phyloP scores from a whole-genome alignment of 2,329 filamentous ascomycete species.

The Diplodia scrobiculata region DNA sequence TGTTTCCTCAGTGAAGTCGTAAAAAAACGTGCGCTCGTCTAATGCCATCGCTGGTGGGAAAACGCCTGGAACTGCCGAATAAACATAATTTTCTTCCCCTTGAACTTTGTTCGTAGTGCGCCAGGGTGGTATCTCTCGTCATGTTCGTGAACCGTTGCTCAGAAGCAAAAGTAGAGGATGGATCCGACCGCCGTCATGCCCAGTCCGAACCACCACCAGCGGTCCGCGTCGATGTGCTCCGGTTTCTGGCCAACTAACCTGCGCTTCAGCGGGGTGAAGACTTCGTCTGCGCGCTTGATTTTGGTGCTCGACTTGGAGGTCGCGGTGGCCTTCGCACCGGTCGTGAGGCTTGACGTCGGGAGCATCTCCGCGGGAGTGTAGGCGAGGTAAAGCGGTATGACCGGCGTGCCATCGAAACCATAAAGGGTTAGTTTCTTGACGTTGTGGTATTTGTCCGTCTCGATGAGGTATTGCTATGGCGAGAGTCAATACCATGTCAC shows the following conservation, averaged over 20 bases:
- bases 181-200: conserved; percentile 53
- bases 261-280: conserved; percentile 47
- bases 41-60: not conserved
- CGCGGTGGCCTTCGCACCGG: conserved; percentile 41
- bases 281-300: conserved; percentile 39
- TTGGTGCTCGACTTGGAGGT: conserved; percentile 44
- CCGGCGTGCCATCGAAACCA: conserved; percentile 63
- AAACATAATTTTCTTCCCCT: not conserved
- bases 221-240: conserved; percentile 47
- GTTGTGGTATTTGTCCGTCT: conserved; percentile 63
- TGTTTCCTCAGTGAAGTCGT: not conserved
- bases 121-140: conserved; percentile 9
- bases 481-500: conserved; percentile 22
- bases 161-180: conserved; percentile 52
- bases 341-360: conserved; percentile 63
- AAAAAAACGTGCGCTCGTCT: conserved; percentile 12
- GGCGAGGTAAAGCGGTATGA: conserved; percentile 69
- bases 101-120: not conserved
- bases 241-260: conserved; percentile 42
- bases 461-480: conserved; percentile 49
- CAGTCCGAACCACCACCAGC: conserved; percentile 56
- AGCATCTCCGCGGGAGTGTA: conserved; percentile 68
- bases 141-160: conserved; percentile 6
- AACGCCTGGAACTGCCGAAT: conserved; percentile 1
- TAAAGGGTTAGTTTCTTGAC: conserved; percentile 66